Conservation (phyloP, 164 flowering plant species). For the grape (Vitis vinifera) region DNA sequence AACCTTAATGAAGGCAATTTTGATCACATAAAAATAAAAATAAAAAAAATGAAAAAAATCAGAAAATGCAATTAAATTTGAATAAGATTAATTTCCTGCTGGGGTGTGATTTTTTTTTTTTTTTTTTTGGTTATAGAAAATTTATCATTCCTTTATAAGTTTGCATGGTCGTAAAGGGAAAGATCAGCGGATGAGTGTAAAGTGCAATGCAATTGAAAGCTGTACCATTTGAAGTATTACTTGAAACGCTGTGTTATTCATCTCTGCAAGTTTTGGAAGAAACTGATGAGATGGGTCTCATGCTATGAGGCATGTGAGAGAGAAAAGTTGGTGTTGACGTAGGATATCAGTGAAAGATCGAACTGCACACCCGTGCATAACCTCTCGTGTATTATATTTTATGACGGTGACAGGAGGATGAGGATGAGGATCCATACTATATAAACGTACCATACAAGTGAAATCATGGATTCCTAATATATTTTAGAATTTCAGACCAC, state of each 20-base stretch:
- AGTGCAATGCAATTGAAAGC: background rate
- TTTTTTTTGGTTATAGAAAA: too few species aligned
- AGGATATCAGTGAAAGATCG: slow-evolving; percentile 4
- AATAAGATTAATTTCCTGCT: too few species aligned
- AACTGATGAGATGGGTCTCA: slow-evolving; percentile 2
- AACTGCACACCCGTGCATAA: slow-evolving; percentile 16
- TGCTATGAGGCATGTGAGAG: slow-evolving; percentile 1
- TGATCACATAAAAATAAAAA: too few species aligned
- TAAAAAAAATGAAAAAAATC: too few species aligned
- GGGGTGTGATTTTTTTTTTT: too few species aligned
- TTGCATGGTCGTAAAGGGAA: too few species aligned
- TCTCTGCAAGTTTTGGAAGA: slow-evolving; percentile 4
- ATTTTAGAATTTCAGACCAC: too few species aligned
- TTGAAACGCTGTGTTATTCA: slow-evolving; percentile 5
- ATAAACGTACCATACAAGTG: too few species aligned
- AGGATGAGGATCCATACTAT: background rate
- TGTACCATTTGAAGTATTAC: slow-evolving; percentile 8
- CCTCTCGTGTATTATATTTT: background rate
- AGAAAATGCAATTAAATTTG: too few species aligned
- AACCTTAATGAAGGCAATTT: too few species aligned
- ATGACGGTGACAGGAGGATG: slow-evolving; percentile 8
- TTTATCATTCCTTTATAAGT: too few species aligned
- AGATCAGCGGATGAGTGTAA: background rate
- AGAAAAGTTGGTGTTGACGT: slow-evolving; percentile 10
- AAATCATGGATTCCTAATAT: too few species aligned